Evolutionary conservation across 169 alveolate species (phyloP).

Genomic region (Blepharisma undulans): DNA sequence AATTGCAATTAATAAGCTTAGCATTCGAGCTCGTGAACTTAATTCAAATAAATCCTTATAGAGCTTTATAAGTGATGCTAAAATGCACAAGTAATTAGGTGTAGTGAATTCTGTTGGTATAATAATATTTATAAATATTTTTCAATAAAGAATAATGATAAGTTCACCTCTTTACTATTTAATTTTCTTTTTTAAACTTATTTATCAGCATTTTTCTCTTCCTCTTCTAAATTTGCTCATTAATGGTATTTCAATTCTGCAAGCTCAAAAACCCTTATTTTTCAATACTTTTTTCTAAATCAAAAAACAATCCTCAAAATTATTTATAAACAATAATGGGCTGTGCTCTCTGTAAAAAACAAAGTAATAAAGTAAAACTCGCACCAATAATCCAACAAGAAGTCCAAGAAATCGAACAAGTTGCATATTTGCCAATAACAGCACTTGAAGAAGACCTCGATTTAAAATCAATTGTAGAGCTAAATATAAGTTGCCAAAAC

Average conservation of each 20-base stretch:
- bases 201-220: neutral
- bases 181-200: neutral
- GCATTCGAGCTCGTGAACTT: neutral
- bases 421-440: slow-evolving; percentile 15
- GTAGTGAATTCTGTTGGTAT: no score
- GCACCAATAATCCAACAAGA: neutral
- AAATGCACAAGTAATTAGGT: no score
- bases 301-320: neutral
- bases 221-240: neutral
- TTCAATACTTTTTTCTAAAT: neutral
- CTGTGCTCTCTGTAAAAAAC: neutral
- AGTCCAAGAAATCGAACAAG: neutral
- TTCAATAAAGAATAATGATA: neutral
- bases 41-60: no score
- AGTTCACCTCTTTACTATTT: neutral
- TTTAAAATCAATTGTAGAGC: slow-evolving; percentile 15
- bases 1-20: no score
- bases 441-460: slow-evolving; percentile 12
- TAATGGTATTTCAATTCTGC: neutral
- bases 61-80: no score
- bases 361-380: neutral
- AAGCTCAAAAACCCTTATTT: neutral
- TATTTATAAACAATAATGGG: neutral
- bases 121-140: no score
- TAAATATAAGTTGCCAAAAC: slow-evolving; percentile 2